phyloP scores from a whole-genome alignment of 805 yeast species.

The Hanseniaspora thailandica region DNA sequence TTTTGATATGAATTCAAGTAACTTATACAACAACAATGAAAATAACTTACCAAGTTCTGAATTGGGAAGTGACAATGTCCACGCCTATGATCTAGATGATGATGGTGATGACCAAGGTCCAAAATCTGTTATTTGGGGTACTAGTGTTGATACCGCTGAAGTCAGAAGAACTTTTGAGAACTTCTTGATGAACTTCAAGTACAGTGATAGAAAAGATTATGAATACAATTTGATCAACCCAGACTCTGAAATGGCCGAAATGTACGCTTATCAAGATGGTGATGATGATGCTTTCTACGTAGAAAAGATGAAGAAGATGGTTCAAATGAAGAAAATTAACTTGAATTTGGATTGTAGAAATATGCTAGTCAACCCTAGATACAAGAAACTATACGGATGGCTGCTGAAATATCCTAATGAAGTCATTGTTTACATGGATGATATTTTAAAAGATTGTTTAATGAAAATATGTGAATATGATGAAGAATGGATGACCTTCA shows the following conservation, averaged over 20 bases:
- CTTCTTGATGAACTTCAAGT: slow-evolving; percentile 73
- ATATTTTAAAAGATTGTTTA: slow-evolving; percentile 80
- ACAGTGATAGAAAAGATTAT: slow-evolving; percentile 51
- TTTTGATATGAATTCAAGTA: slow-evolving; percentile 9
- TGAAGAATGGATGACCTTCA: slow-evolving; percentile 34
- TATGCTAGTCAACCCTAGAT: slow-evolving; percentile 59
- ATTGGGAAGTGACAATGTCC: slow-evolving; percentile 18
- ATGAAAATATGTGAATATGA: slow-evolving; percentile 56
- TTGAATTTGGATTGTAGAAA: slow-evolving; percentile 76
- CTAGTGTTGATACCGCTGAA: slow-evolving; percentile 86
- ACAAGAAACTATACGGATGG: slow-evolving; percentile 73
- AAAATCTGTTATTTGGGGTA: slow-evolving; percentile 93
- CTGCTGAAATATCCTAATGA: slow-evolving; percentile 90
- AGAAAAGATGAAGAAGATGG: slow-evolving; percentile 60
- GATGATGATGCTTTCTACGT: slow-evolving; percentile 70
- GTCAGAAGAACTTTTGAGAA: slow-evolving; percentile 68
- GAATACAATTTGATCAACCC: slow-evolving; percentile 29
- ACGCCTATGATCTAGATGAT: too few relatives aligned
- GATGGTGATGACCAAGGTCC: slow-evolving; percentile 39
- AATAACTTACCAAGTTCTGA: slow-evolving; percentile 19
- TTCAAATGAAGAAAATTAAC: slow-evolving; percentile 66
- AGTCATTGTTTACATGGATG: slow-evolving; percentile 95
- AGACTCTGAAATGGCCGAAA: slow-evolving; percentile 31
- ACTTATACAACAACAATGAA: slow-evolving; percentile 2
- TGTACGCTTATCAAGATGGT: background rate